Conservation (phyloP, 495 filamentous ascomycete species). For the Xylaria longipes region DNA sequence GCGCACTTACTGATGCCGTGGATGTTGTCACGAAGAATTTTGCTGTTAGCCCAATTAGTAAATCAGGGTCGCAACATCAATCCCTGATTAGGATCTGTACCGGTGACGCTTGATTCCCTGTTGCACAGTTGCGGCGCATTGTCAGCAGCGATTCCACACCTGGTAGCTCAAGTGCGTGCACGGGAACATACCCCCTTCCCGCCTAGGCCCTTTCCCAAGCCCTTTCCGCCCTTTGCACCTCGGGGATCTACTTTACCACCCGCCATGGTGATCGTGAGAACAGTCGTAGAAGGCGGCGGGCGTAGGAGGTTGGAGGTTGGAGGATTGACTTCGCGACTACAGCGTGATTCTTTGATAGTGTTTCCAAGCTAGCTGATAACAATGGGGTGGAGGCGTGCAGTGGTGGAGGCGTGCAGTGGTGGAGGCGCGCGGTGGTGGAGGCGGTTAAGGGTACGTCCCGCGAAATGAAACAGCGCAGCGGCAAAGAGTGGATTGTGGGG, state of each 20-base stretch:
- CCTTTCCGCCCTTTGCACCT: conserved; percentile 32
- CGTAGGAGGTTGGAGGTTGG: neutral
- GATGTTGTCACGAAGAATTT: conserved; percentile 67
- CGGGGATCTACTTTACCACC: conserved; percentile 25
- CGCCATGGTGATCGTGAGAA: neutral
- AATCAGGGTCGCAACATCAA: neutral
- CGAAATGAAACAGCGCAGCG: conserved; percentile 5
- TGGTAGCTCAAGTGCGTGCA: neutral
- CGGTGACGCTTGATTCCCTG: conserved; percentile 40
- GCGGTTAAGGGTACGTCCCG: neutral
- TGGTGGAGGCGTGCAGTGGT: neutral
- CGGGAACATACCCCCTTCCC: conserved; percentile 31
- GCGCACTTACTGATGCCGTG: conserved; percentile 67
- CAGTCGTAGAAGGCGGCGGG: neutral
- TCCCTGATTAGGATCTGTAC: conserved; percentile 23
- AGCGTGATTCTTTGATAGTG: conserved; percentile 8
- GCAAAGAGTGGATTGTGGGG: conserved; percentile 12
- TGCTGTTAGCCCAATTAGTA: conserved; percentile 48
- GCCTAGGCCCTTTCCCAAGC: conserved; percentile 32
- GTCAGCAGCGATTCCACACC: conserved; percentile 12
- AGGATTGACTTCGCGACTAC: neutral
- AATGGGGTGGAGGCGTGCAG: neutral
- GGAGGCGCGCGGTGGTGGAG: too few relatives aligned
- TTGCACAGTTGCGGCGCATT: conserved; percentile 7
- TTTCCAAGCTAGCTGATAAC: conserved; percentile 2